These are phyloP conservation scores for Phytophthora syringae DNA, from an alignment of 352 stramenopile genomes.

Conservation along the genomic window DNA sequence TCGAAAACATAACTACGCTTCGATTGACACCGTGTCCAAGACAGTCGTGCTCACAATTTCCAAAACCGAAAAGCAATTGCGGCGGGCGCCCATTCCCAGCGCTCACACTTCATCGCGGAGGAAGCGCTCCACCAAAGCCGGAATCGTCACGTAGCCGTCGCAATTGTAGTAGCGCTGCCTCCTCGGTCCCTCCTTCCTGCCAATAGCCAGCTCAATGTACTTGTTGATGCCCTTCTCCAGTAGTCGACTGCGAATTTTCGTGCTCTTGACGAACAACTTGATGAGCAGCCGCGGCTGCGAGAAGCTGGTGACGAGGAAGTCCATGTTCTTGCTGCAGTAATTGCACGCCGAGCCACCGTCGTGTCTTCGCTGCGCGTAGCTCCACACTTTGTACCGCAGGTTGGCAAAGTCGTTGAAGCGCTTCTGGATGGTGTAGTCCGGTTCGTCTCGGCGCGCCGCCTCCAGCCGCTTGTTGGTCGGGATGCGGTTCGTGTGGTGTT, in stretches of 20 bases:
- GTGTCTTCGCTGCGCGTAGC: conserved; percentile 50
- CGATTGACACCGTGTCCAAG: conserved; percentile 10
- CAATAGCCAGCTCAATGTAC: conserved; percentile 40
- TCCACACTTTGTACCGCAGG: conserved; percentile 56
- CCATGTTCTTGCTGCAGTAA: conserved; percentile 53
- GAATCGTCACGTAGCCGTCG: conserved; percentile 41
- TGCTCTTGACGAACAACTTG: conserved; percentile 40
- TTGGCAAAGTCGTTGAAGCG: conserved; percentile 63
- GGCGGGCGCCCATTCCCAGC: not conserved
- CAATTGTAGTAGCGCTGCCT: conserved; percentile 32
- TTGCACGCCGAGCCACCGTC: conserved; percentile 34
- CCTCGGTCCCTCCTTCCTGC: conserved; percentile 21
- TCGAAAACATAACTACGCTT: conserved; percentile 24
- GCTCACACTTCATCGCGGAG: conserved; percentile 36
- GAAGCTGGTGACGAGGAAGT: conserved; percentile 48
- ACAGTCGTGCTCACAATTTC: not conserved
- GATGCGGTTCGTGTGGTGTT: conserved; percentile 44
- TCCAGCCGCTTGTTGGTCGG: conserved; percentile 20
- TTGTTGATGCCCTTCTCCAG: conserved; percentile 42
- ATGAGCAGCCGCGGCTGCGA: conserved; percentile 45
- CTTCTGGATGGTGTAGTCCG: conserved; percentile 56
- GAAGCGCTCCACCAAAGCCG: conserved; percentile 39
- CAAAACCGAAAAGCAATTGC: not conserved
- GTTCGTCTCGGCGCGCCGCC: conserved; percentile 14
- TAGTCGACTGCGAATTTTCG: conserved; percentile 34